These are phyloP conservation scores for Rhizopus sp. DNA, from an alignment of 371 early-diverging fungal species.

Conservation along the genomic window DNA sequence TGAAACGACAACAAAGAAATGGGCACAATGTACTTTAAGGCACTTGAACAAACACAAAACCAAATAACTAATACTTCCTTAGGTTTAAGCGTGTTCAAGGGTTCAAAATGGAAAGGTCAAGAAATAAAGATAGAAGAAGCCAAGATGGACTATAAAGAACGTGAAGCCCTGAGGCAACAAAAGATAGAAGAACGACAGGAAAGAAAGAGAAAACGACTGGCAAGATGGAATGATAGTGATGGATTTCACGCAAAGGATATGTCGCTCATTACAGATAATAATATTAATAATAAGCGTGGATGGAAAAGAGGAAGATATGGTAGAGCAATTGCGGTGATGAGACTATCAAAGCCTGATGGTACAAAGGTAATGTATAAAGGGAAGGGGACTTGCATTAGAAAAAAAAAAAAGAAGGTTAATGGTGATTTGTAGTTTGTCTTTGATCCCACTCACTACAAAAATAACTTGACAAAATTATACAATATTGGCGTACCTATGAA, in stretches of 20 bases:
- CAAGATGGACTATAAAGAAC: slow-evolving; percentile 67
- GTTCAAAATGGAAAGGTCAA: slow-evolving; percentile 89
- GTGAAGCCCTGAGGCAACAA: slow-evolving; percentile 39
- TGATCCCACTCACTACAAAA: slow-evolving; percentile 76
- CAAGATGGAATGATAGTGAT: slow-evolving; percentile 33
- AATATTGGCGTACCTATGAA: slow-evolving; percentile 52
- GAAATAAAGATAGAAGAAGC: slow-evolving; percentile 78
- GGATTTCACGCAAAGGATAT: slow-evolving; percentile 64
- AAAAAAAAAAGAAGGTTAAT: neutral
- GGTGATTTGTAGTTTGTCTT: slow-evolving; percentile 53
- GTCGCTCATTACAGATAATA: slow-evolving; percentile 72
- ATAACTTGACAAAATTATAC: slow-evolving; percentile 67
- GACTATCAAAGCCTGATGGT: slow-evolving; percentile 54
- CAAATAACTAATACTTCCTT: slow-evolving; percentile 22
- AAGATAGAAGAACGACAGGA: slow-evolving; percentile 24
- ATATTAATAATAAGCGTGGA: slow-evolving; percentile 61
- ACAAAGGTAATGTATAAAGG: slow-evolving; percentile 29
- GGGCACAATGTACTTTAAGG: slow-evolving; percentile 58
- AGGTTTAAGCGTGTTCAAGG: slow-evolving; percentile 68
- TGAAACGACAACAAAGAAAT: slow-evolving; percentile 64
- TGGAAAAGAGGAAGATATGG: slow-evolving; percentile 83
- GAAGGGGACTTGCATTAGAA: neutral
- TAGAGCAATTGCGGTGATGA: slow-evolving; percentile 76
- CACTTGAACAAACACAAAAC: slow-evolving; percentile 21
- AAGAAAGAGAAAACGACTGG: slow-evolving; percentile 33